Evolutionary conservation across 257 asterid genomes (phyloP), one percentile per base, ranked within the genome.

Genomic region (Ilex asprella): DNA sequence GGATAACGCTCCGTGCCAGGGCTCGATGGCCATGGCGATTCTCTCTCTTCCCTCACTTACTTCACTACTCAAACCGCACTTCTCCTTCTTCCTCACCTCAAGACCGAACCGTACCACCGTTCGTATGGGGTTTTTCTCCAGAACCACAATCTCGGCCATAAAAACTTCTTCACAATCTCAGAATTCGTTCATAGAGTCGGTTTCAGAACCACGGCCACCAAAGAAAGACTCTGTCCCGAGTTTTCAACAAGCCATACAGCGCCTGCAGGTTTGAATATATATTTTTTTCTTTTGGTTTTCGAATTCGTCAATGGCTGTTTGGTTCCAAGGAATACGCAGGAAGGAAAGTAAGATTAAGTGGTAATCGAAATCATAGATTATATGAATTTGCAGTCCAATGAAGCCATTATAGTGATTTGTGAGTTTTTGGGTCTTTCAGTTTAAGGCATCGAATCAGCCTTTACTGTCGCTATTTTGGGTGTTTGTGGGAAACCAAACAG

Each of bases 221-320:
- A 64, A 58, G 44, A 74, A 65, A 43, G 39, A 84, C 9, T 75
- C 90, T 31, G 78, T 66, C 61, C 93, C 85, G 58, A 88, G 91
- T 68, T 92, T 92, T 55, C 98, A 92, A 50, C 95, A 86, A 79
- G 98, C 98, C 49, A 86, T 92, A 75, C 98, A 92, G 80, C 81
- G 95, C 53, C 93, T 92, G 15, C 98, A 88, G 98, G 98, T 86
- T 51, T 16, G 29, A 21, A 49, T 55, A 6, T 1, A 10, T 2
- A 2, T 49, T 56, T 43, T 39, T 0, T 11, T 44, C 0, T 7
- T 2, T 47, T 10, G n/a, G 12, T 50, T 50, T 2, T 16, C 3
- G 50, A 7, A 6, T 3, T 21, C 27, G 27, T 21, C 27, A 21
- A 21, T 21, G 27, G 27, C 27, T 21, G 27, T 21, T 21, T 21